phyloP scores from a whole-genome alignment of 1,139 yeast genomes.

The Geotrichum bryndzae region DNA sequence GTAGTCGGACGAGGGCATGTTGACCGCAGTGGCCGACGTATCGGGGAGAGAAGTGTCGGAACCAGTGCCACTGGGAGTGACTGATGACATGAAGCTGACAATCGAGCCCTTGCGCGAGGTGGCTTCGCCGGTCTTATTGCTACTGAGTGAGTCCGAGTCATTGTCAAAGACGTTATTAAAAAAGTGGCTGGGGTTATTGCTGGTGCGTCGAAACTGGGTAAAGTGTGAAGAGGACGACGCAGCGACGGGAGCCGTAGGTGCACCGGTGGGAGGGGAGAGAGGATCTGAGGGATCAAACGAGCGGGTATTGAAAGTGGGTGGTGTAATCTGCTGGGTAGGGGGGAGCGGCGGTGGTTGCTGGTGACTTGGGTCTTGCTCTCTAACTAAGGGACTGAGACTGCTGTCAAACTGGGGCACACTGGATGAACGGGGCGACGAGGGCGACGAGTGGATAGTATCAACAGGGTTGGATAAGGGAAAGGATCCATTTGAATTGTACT shows the following conservation, averaged over 20 bases:
- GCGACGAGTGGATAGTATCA: not conserved
- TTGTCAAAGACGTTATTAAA: conserved; percentile 14
- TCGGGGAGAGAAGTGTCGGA: conserved; percentile 15
- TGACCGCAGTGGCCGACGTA: conserved; percentile 10
- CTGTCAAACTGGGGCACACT: not conserved
- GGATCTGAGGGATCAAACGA: not conserved
- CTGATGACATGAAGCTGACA: conserved; percentile 19
- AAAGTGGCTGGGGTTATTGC: conserved; percentile 6
- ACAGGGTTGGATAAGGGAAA: not conserved
- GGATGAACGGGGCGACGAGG: not conserved
- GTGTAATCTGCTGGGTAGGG: not conserved
- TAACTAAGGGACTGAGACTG: not conserved
- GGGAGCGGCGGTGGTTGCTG: not conserved
- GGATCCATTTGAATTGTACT: not conserved
- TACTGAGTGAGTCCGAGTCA: conserved; percentile 3
- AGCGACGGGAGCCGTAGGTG: conserved; percentile 4
- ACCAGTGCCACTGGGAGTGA: conserved; percentile 13
- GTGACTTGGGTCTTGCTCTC: not conserved
- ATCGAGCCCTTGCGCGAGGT: conserved; percentile 23
- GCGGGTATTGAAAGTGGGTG: not conserved
- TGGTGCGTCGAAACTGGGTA: conserved; percentile 11
- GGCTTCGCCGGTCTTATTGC: conserved; percentile 4
- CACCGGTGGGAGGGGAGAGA: not conserved
- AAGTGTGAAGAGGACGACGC: conserved; percentile 10
- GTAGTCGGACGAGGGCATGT: conserved; percentile 16